Percentiles rank a stretch among this genome's conserved stretches.
Evolutionary conservation across 345 rosid genomes (phyloP).

Genomic region (Boechera divaricarpa): DNA sequence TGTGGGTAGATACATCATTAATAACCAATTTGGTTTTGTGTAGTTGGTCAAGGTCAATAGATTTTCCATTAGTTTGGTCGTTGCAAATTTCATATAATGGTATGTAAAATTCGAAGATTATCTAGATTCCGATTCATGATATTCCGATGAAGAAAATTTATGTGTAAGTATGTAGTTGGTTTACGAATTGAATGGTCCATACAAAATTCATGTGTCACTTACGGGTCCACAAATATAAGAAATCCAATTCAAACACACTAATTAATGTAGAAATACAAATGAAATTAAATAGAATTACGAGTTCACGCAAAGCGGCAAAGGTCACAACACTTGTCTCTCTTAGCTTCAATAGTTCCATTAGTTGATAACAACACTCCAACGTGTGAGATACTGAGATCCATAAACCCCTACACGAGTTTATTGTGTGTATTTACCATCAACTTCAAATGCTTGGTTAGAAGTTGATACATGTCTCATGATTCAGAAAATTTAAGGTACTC

Average conservation of each 20-base stretch:
- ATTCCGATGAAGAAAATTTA: not conserved
- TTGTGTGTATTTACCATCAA: constrained; percentile 24
- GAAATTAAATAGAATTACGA: constrained; percentile 17
- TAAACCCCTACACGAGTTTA: constrained; percentile 28
- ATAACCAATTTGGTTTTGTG: constrained; percentile 16
- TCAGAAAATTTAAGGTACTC: constrained; percentile 7
- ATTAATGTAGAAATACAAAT: constrained; percentile 22
- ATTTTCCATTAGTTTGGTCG: constrained; percentile 18
- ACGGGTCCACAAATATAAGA: constrained; percentile 39
- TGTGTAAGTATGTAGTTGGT: constrained; percentile 34
- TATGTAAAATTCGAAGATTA: not conserved
- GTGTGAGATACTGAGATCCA: constrained; percentile 30
- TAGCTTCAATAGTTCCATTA: constrained; percentile 22
- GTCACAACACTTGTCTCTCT: constrained; percentile 41
- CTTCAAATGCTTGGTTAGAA: constrained; percentile 26
- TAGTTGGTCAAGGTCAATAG: not conserved
- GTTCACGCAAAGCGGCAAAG: constrained; percentile 40
- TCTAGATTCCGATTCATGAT: constrained; percentile 4
- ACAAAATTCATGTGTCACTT: constrained; percentile 35
- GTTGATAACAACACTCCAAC: constrained; percentile 38
- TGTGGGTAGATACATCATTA: constrained; percentile 20
- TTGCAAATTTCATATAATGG: constrained; percentile 21
- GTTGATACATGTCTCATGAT: constrained; percentile 1
- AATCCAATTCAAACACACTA: constrained; percentile 25
- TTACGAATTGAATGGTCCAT: constrained; percentile 29